Percentiles rank a stretch among this genome's conserved stretches.
phyloP scores from a whole-genome alignment of 768 basidiomycete species.

The Leccinum disarticulatum region DNA sequence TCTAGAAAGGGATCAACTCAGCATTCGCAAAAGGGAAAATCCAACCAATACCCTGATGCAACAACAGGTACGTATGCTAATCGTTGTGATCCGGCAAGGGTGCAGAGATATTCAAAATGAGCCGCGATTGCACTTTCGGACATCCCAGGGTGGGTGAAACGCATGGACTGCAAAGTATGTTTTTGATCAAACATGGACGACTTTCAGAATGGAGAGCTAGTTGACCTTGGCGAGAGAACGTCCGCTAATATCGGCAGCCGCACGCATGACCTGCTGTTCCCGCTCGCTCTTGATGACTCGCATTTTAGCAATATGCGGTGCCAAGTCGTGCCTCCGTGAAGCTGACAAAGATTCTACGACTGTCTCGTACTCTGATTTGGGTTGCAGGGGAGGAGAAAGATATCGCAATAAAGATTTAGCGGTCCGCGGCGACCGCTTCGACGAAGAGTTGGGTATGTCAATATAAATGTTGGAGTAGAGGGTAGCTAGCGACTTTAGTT shows the following conservation, averaged over 20 bases:
- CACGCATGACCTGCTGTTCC: slow-evolving; percentile 79
- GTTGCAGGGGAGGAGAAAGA: slow-evolving; percentile 33
- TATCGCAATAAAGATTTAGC: slow-evolving; percentile 59
- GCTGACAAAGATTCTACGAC: slow-evolving; percentile 54
- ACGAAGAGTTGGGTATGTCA: slow-evolving; percentile 44
- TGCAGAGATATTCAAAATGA: slow-evolving; percentile 89
- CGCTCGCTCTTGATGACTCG: slow-evolving; percentile 76
- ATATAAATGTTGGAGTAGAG: slow-evolving; percentile 52
- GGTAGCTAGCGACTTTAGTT: slow-evolving; percentile 56
- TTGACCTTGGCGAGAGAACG: slow-evolving; percentile 80
- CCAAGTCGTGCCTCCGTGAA: slow-evolving; percentile 51
- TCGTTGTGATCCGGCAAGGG: slow-evolving; percentile 75
- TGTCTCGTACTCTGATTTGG: slow-evolving; percentile 48
- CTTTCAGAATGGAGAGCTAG: slow-evolving; percentile 1
- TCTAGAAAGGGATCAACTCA: slow-evolving; percentile 37
- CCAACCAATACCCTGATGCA: slow-evolving; percentile 71
- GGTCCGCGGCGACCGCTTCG: slow-evolving; percentile 39
- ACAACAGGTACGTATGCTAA: slow-evolving; percentile 98
- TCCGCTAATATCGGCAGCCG: slow-evolving; percentile 85
- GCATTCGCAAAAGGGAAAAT: not conserved
- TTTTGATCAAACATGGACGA: not conserved
- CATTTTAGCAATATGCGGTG: slow-evolving; percentile 67
- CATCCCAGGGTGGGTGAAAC: slow-evolving; percentile 57
- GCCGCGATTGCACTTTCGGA: slow-evolving; percentile 67
- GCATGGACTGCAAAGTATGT: slow-evolving; percentile 66